phyloP scores from a whole-genome alignment of 1,284 basidiomycete species.

The Trametes sp. region DNA sequence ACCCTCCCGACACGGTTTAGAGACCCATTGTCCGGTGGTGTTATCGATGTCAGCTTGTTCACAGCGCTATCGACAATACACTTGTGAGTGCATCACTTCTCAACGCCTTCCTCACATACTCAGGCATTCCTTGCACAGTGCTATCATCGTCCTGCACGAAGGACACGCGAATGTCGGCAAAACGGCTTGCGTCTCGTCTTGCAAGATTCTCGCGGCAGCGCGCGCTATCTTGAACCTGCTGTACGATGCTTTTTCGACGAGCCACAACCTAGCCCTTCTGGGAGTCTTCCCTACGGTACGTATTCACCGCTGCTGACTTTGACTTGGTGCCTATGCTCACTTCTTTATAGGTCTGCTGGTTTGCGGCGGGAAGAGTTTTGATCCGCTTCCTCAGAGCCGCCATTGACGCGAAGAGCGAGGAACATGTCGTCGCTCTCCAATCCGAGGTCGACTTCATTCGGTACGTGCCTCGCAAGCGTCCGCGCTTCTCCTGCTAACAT shows the following conservation, averaged over 20 bases:
- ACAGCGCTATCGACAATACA: constrained; percentile 67
- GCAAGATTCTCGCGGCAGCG: constrained; percentile 69
- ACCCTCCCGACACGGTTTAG: constrained; percentile 66
- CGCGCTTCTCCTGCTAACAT: neutral
- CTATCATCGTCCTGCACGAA: constrained; percentile 72
- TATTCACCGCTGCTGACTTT: constrained; percentile 6
- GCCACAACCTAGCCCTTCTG: constrained; percentile 70
- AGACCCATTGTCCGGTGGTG: constrained; percentile 57
- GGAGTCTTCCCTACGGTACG: constrained; percentile 68
- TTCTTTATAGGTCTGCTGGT: constrained; percentile 67
- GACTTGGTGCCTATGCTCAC: constrained; percentile 15
- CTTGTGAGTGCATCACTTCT: constrained; percentile 55
- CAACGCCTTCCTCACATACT: constrained; percentile 5
- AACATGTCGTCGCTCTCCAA: constrained; percentile 62
- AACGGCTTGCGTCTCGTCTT: constrained; percentile 68
- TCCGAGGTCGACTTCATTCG: constrained; percentile 70
- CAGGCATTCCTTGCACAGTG: constrained; percentile 47
- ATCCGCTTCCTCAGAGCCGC: constrained; percentile 69
- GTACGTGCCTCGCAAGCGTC: constrained; percentile 47
- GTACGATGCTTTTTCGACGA: constrained; percentile 70
- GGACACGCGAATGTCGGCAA: constrained; percentile 68
- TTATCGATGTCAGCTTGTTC: constrained; percentile 73
- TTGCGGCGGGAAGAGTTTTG: constrained; percentile 68
- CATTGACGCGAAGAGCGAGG: constrained; percentile 56
- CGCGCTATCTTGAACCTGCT: constrained; percentile 73